phyloP scores from a whole-genome alignment of 2,329 filamentous ascomycete species.

The Blastomyces emzantsi region DNA sequence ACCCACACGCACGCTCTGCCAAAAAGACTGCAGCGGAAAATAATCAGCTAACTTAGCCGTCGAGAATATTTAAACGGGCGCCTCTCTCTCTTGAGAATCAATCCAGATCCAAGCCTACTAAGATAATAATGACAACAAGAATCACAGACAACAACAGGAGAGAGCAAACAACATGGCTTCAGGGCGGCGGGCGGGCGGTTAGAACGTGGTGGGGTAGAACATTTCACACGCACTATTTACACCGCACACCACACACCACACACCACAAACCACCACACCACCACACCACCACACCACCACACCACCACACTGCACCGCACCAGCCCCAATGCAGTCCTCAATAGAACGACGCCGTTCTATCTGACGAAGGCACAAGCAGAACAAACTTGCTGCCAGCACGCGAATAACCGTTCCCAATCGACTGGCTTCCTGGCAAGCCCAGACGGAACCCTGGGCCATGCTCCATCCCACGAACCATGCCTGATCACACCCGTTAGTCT shows the following conservation, averaged over 20 bases:
- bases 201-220: slow-evolving; percentile 1
- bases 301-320: background rate
- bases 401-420: background rate
- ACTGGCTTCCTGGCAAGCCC: background rate
- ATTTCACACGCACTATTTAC: background rate
- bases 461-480: background rate
- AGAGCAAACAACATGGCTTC: background rate
- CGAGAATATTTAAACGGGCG: background rate
- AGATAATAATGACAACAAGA: background rate
- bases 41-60: background rate
- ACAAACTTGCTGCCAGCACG: background rate
- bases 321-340: slow-evolving; percentile 7
- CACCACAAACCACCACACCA: background rate
- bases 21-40: background rate
- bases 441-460: background rate
- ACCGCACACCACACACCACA: background rate
- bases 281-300: background rate
- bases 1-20: background rate
- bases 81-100: background rate
- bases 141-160: background rate
- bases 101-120: background rate
- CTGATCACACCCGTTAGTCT: background rate
- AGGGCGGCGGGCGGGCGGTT: slow-evolving; percentile 2
- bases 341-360: background rate
- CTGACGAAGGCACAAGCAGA: background rate